These are phyloP conservation scores for Actinomortierella ambigua DNA, from an alignment of 371 early-diverging fungal species.

Conservation along the genomic window DNA sequence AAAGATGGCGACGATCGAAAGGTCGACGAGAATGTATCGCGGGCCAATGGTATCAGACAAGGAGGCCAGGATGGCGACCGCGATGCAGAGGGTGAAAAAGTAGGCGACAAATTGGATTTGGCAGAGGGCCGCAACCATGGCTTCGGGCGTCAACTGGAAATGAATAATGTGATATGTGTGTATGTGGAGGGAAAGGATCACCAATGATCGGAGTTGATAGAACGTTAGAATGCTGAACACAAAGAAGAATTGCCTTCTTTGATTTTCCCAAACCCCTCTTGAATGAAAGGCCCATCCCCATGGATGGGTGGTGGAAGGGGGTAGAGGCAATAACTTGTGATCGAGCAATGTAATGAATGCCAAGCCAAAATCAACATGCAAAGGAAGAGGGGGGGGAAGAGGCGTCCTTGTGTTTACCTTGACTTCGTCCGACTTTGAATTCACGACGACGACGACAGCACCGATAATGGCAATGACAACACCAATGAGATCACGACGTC, in stretches of 20 bases:
- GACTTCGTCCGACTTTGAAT: constrained; percentile 64
- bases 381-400: no score
- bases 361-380: no score
- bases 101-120: constrained; percentile 67
- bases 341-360: no score
- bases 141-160: constrained; percentile 63
- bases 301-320: no score
- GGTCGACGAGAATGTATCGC: constrained; percentile 69
- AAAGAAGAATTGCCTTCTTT: no score
- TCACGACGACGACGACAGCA: constrained; percentile 70
- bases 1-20: constrained; percentile 73
- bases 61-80: constrained; percentile 50
- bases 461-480: constrained; percentile 72
- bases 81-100: constrained; percentile 52
- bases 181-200: background rate
- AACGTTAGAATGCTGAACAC: no score
- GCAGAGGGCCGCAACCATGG: constrained; percentile 61
- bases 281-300: no score
- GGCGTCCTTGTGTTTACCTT: constrained; percentile 47
- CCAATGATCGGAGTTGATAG: constrained; percentile 6
- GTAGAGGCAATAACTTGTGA: no score
- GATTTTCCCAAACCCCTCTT: no score
- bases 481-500: constrained; percentile 70
- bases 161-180: constrained; percentile 1
- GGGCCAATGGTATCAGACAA: constrained; percentile 63